phyloP scores from a whole-genome alignment of 2,329 filamentous ascomycete genomes.

The Tolypocladium tundrense region DNA sequence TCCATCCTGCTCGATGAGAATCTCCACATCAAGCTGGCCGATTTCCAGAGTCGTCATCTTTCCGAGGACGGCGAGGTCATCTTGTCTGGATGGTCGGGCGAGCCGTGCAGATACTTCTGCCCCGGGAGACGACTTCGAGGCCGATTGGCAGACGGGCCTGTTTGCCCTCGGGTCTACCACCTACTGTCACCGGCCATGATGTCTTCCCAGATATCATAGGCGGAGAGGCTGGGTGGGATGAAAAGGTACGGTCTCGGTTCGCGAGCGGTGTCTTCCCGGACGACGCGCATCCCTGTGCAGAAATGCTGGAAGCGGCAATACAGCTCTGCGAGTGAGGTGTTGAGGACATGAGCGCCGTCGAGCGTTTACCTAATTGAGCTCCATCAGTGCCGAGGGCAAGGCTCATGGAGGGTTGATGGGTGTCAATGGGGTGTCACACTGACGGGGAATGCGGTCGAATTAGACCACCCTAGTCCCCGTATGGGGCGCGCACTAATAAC shows the following conservation, averaged over 20 bases:
- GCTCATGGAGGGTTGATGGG: too few species aligned
- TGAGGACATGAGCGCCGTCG: constrained; percentile 1
- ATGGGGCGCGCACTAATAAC: too few species aligned
- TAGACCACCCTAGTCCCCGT: too few species aligned
- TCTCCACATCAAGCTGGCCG: constrained; percentile 7
- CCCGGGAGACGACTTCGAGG: constrained; percentile 4
- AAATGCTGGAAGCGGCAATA: constrained; percentile 5
- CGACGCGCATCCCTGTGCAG: constrained; percentile 2
- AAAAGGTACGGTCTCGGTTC: constrained; percentile 7
- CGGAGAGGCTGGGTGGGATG: constrained; percentile 6
- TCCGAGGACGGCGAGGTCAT: constrained; percentile 6
- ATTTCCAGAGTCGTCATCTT: constrained; percentile 8
- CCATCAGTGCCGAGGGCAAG: too few species aligned
- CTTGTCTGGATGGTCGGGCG: too few species aligned
- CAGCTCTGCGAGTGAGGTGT: not conserved
- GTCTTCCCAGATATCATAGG: constrained; percentile 9
- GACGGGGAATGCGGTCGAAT: too few species aligned
- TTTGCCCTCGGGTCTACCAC: constrained; percentile 11
- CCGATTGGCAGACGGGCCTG: constrained; percentile 9
- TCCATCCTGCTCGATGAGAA: constrained; percentile 7
- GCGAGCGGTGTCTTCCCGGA: constrained; percentile 4
- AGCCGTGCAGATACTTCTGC: constrained; percentile 3
- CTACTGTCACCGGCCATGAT: constrained; percentile 8
- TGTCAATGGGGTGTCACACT: too few species aligned
- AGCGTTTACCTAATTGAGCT: not conserved